Evolutionary conservation across 495 filamentous ascomycete genomes (phyloP), one percentile per base, ranked within the genome.

Genomic region (Neurospora sp.): DNA sequence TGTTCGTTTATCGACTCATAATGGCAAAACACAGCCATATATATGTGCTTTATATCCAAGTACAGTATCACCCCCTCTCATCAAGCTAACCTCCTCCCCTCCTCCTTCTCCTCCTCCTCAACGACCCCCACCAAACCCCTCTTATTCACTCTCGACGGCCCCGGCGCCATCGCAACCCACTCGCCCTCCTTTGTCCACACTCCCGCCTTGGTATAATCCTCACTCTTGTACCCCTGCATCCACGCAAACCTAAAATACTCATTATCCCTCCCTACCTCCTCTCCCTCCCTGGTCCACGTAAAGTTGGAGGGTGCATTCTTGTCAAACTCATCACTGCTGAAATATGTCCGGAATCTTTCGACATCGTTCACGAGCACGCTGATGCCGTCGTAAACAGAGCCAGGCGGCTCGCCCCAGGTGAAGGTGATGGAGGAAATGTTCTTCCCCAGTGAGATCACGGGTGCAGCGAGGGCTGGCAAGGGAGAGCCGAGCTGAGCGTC

Each of bases 311-410:
- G 68, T 8, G 70, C 37, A 61, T 76, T 81, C 27, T 80, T 81
- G 65, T 82, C 85, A 2, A 79, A 71, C 40, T 73, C 79, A 70
- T 89, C 87, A 74, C 85, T 82, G 16, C 78, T 75, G 61, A 79
- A 86, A 75, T 83, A 94, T 8, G 86, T 87, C 10, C 90, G 82
- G 81, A 89, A 95, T 72, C 94, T 84, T 80, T 99, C 96, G 0
- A 99, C 96, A 74, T 99, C 96, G 77, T 99, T 97, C 35, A 99
- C 91, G 1, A 99, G 82, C 20, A 98, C 89, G 73, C 92, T 95
- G 20, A 98, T 85, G 0, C 95, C 96, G 76, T 97, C 87, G 70
- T 83, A 95, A 85, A 39, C 88, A 84, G 84, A 87, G 82, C 81
- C 91, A 84, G 84, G 84, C 16, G 83, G 76, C 7, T 84, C 74